phyloP scores from a whole-genome alignment of 2,329 filamentous ascomycete species.

The Ambrosiella beaveri region DNA sequence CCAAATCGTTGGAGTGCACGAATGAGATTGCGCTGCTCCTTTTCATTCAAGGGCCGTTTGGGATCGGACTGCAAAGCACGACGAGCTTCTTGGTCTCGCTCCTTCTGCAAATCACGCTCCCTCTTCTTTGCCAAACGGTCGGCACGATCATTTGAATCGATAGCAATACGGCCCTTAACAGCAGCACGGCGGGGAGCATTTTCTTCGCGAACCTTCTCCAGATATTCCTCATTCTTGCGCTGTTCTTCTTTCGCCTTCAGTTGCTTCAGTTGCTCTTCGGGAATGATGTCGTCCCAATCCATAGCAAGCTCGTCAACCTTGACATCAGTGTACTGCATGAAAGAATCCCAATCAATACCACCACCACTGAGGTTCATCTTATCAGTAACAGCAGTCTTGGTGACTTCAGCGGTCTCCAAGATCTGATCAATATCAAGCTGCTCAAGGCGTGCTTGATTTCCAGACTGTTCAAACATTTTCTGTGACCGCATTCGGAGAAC shows the following conservation, averaged over 20 bases:
- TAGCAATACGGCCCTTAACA: slow-evolving; percentile 38
- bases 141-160: slow-evolving; percentile 45
- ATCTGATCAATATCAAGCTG: slow-evolving; percentile 96
- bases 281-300: slow-evolving; percentile 97
- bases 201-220: slow-evolving; percentile 66
- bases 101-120: slow-evolving; percentile 47
- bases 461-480: slow-evolving; percentile 95
- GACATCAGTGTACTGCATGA: slow-evolving; percentile 94
- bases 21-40: slow-evolving; percentile 83
- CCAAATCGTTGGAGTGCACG: slow-evolving; percentile 83
- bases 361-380: slow-evolving; percentile 84
- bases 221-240: slow-evolving; percentile 65
- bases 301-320: slow-evolving; percentile 69
- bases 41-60: slow-evolving; percentile 74
- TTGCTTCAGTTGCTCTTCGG: slow-evolving; percentile 73
- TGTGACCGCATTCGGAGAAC: slow-evolving; percentile 97
- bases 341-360: slow-evolving; percentile 71
- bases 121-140: slow-evolving; percentile 50
- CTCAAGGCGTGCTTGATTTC: slow-evolving; percentile 90
- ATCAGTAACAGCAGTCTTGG: slow-evolving; percentile 88
- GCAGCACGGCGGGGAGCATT: slow-evolving; percentile 63
- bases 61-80: slow-evolving; percentile 64
- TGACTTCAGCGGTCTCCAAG: slow-evolving; percentile 88
- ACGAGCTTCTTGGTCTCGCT: slow-evolving; percentile 58
- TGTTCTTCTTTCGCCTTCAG: slow-evolving; percentile 82